Evolutionary conservation across 148 eudicot species (phyloP).

Genomic region (Talinum fruticosum): DNA sequence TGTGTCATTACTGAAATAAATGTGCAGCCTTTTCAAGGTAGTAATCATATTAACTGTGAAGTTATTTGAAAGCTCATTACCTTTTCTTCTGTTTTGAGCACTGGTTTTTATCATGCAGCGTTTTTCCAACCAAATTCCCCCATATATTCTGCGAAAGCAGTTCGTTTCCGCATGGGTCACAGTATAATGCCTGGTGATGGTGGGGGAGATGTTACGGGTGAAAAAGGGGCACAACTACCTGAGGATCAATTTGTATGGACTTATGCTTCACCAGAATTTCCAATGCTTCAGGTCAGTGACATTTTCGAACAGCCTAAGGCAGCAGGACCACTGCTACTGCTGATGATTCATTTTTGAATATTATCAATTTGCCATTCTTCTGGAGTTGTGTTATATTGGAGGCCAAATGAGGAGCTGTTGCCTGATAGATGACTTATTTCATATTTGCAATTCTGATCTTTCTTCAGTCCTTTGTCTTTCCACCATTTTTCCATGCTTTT

Average conservation of each 20-base stretch:
- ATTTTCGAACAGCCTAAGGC: background rate
- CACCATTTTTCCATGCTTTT: background rate
- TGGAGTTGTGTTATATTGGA: background rate
- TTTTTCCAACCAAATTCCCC: conserved; percentile 62
- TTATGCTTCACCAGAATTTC: conserved; percentile 69
- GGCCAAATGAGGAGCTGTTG: background rate
- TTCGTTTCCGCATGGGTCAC: conserved; percentile 78
- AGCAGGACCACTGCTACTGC: background rate
- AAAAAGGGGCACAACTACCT: conserved; percentile 29
- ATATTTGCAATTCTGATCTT: background rate
- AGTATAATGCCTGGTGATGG: conserved; percentile 33
- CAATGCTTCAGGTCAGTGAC: conserved; percentile 69
- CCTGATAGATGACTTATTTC: background rate
- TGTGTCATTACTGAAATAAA: conserved; percentile 65
- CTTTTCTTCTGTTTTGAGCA: conserved; percentile 12
- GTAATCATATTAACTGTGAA: background rate
- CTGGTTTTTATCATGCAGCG: conserved; percentile 39
- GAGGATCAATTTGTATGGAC: conserved; percentile 76
- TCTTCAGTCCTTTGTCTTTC: background rate
- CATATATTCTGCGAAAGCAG: conserved; percentile 76
- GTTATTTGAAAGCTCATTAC: background rate
- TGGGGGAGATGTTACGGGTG: conserved; percentile 22
- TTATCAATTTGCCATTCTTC: background rate
- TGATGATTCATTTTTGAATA: background rate
- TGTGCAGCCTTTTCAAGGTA: conserved; percentile 73